Evolutionary conservation across 768 basidiomycete genomes (phyloP).

Genomic region (Suillus variegatus): DNA sequence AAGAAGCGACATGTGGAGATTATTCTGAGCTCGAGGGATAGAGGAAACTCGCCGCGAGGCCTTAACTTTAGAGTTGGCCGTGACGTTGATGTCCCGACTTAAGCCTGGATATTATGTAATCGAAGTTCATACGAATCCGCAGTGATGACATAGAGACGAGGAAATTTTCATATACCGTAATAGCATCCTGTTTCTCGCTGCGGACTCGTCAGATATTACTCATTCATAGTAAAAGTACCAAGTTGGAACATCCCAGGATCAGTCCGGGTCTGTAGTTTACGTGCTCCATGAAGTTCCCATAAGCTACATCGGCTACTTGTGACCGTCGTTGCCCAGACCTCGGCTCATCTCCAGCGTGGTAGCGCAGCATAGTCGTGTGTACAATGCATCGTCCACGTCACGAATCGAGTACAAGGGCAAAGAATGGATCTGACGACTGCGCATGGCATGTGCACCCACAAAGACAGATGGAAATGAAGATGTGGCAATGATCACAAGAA

Average conservation of each 20-base stretch:
- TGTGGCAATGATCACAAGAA: neutral
- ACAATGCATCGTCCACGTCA: neutral
- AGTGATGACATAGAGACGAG: no score
- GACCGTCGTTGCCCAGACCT: neutral
- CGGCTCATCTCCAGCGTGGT: neutral
- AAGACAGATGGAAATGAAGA: neutral
- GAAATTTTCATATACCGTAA: neutral
- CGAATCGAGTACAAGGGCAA: neutral
- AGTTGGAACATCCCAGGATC: neutral
- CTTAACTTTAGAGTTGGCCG: neutral
- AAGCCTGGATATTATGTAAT: neutral
- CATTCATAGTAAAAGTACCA: neutral
- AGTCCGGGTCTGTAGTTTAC: neutral
- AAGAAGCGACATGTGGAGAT: neutral
- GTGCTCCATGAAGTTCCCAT: neutral
- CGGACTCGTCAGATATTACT: constrained; percentile 1
- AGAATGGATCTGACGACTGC: neutral
- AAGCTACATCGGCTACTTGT: neutral
- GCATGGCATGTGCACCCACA: no score
- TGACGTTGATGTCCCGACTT: neutral
- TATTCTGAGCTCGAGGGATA: neutral
- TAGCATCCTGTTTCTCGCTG: constrained; percentile 5
- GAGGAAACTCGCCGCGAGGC: neutral
- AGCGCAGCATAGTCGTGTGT: neutral
- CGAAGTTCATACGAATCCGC: no score